Conservation (phyloP, 2,329 filamentous ascomycete species). For the Cordyceps militaris region DNA sequence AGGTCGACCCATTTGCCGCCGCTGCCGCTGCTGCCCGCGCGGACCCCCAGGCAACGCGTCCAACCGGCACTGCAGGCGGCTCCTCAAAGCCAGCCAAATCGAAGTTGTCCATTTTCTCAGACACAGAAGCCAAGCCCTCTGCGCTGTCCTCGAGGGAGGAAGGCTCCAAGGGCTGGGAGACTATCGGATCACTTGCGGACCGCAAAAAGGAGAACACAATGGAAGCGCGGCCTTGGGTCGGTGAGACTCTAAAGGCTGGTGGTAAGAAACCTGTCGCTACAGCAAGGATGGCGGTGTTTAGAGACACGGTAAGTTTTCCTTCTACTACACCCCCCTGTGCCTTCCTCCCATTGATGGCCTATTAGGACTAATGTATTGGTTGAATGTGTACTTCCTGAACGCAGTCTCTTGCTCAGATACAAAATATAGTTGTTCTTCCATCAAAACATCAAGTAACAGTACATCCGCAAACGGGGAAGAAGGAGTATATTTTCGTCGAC, state of each 20-base stretch:
- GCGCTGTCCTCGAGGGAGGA: conserved; percentile 46
- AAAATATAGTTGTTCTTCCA: conserved; percentile 63
- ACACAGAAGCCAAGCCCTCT: conserved; percentile 56
- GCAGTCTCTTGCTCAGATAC: conserved; percentile 55
- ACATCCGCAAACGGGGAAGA: conserved; percentile 75
- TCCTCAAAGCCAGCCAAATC: conserved; percentile 61
- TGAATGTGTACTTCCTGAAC: conserved; percentile 30
- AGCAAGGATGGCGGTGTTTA: conserved; percentile 87
- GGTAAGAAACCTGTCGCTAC: conserved; percentile 66
- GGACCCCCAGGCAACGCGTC: conserved; percentile 60
- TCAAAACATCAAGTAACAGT: conserved; percentile 69
- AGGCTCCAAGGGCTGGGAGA: conserved; percentile 76
- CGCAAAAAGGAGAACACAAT: conserved; percentile 90
- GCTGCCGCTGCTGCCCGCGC: conserved; percentile 45
- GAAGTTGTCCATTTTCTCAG: conserved; percentile 89
- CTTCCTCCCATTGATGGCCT: conserved; percentile 72
- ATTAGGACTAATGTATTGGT: conserved; percentile 81
- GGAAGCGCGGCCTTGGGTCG: conserved; percentile 83
- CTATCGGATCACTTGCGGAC: conserved; percentile 76
- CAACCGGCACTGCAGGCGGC: conserved; percentile 39
- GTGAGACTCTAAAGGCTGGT: conserved; percentile 81
- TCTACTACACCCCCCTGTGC: conserved; percentile 30
- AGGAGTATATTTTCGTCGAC: conserved; percentile 82
- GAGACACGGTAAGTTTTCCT: conserved; percentile 69
- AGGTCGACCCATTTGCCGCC: conserved; percentile 72